Conservation (phyloP, 2,329 filamentous ascomycete species). For the Talaromyces pinophilus region DNA sequence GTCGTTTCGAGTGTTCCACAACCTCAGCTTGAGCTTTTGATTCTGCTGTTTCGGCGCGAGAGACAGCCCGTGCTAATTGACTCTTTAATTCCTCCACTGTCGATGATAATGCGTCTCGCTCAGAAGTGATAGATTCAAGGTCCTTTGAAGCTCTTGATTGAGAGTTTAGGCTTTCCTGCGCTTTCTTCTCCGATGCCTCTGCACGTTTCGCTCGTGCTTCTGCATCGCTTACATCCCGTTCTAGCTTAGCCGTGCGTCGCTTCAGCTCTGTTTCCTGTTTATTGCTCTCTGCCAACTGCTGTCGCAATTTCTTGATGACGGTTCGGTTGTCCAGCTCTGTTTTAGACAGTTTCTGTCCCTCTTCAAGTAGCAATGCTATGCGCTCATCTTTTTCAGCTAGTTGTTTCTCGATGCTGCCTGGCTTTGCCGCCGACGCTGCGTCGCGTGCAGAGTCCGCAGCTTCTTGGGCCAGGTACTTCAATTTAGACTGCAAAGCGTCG, state of each 20-base stretch:
- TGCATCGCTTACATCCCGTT: slow-evolving; percentile 53
- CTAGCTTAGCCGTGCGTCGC: slow-evolving; percentile 60
- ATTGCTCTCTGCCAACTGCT: slow-evolving; percentile 54
- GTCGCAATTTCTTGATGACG: slow-evolving; percentile 75
- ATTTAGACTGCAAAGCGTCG: slow-evolving; percentile 85
- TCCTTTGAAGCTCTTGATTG: slow-evolving; percentile 58
- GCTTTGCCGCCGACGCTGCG: slow-evolving; percentile 61
- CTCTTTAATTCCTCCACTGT: slow-evolving; percentile 68
- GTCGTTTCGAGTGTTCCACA: slow-evolving; percentile 64
- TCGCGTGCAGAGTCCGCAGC: slow-evolving; percentile 74
- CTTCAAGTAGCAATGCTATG: slow-evolving; percentile 85
- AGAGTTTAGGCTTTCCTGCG: slow-evolving; percentile 57
- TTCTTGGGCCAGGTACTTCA: slow-evolving; percentile 83
- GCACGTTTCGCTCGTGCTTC: slow-evolving; percentile 62
- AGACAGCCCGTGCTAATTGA: slow-evolving; percentile 68
- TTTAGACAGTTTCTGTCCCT: slow-evolving; percentile 84
- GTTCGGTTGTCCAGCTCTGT: slow-evolving; percentile 81
- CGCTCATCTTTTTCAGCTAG: slow-evolving; percentile 87
- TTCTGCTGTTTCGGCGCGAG: slow-evolving; percentile 67
- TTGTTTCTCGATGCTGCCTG: slow-evolving; percentile 72
- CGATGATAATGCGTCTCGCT: slow-evolving; percentile 63
- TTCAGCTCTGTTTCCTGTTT: slow-evolving; percentile 53
- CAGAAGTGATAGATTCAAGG: slow-evolving; percentile 61
- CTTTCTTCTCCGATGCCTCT: slow-evolving; percentile 60
- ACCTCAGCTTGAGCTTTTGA: slow-evolving; percentile 67